Evolutionary conservation across 2,329 filamentous ascomycete genomes (phyloP), one percentile per base, ranked within the genome.

Genomic region (Thielaviopsis populi): DNA sequence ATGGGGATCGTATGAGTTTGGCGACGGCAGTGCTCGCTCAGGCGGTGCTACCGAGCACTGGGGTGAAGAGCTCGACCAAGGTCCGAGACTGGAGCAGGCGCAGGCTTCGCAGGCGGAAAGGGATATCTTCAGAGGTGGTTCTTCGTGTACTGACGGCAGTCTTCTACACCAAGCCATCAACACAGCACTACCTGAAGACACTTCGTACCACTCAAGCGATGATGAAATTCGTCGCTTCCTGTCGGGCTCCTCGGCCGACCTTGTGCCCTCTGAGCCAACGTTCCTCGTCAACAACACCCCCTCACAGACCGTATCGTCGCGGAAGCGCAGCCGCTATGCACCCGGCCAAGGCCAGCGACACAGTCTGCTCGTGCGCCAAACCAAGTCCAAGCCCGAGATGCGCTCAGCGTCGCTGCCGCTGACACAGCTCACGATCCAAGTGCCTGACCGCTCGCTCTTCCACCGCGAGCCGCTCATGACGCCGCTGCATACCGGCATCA

Each of bases 401-500:
- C 60, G 60, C 33, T 50, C 48, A 19, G 13, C 43, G 11, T 50
- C 60, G 8, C n/a, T 53, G 7, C 43, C 60, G 4, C 43, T 48
- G 11, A 33, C 60, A 8, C 60, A 61, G 33, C 59, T 62, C 11
- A 61, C 46, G 6, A 64, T 64, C n/a, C 10, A 53, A 41, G 60
- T 64, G 40, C 46, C 63, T 4, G 58, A 61, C 37, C 53, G 46
- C 37, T 37, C 48, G 58, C 15, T 24, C 33, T 43, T 54, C 3
- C 41, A 54, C 3, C 59, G 50, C 2, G 24, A 33, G 2, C 53
- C 54, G 3, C 8, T 59, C 6, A 48, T 33, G 17, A 65, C 60
- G 8, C 64, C 64, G 27, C 61, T 63, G 0, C 30, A 61, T 27
- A 65, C 64, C 8, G 64, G 41, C 5, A 53, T 50, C 24, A 62